Conservation (phyloP, 352 stramenopile species). For the Phytopythium delawarense region DNA sequence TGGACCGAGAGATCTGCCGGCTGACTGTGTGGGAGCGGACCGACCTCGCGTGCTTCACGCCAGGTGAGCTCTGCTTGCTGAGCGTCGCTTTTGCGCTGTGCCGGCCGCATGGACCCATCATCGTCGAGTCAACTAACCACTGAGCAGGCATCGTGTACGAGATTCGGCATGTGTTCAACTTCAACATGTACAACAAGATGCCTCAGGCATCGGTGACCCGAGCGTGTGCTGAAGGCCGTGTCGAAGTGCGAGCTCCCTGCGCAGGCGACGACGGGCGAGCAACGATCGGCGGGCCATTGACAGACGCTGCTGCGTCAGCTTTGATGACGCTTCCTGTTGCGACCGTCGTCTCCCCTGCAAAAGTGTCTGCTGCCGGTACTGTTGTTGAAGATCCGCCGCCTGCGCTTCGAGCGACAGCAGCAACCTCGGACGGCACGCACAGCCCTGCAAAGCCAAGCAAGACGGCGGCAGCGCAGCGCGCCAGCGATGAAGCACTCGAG, state of each 20-base stretch:
- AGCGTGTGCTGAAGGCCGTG: background rate
- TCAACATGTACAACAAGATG: slow-evolving; percentile 7
- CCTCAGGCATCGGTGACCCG: slow-evolving; percentile 1
- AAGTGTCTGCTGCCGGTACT: too few relatives aligned
- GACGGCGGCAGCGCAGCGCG: too few relatives aligned
- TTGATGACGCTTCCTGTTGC: too few relatives aligned
- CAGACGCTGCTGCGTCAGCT: too few relatives aligned
- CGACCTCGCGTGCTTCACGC: background rate
- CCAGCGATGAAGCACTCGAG: too few relatives aligned
- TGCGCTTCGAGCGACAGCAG: too few relatives aligned
- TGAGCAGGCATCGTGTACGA: slow-evolving; percentile 6
- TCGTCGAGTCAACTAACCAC: background rate
- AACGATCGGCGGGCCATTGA: too few relatives aligned
- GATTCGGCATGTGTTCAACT: slow-evolving; percentile 8
- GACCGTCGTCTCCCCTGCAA: too few relatives aligned
- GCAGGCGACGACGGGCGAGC: too few relatives aligned
- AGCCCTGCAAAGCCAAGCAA: too few relatives aligned
- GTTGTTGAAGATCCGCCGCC: too few relatives aligned
- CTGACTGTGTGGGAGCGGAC: background rate
- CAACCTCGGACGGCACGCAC: too few relatives aligned
- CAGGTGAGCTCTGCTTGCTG: background rate
- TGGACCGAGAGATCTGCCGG: background rate
- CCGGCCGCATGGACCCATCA: background rate
- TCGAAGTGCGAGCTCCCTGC: background rate
- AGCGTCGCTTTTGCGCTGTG: background rate